Evolutionary conservation across 2,329 filamentous ascomycete species (phyloP), one percentile per base, ranked within the genome.

Genomic region (Sclerotinia borealis): DNA sequence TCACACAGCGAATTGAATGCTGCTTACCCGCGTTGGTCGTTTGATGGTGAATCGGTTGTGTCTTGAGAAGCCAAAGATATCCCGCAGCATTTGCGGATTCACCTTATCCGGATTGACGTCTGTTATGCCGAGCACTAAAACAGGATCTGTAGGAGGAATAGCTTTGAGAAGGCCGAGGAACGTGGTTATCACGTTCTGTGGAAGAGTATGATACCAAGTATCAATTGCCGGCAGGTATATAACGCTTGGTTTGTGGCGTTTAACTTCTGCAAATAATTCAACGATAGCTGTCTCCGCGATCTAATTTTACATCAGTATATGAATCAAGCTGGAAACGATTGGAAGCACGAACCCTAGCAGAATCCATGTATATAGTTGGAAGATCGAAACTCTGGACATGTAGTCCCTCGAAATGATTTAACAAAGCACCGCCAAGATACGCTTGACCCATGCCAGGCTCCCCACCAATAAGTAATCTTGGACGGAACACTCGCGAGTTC

Each of bases 371-470:
- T 63, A 99, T 81, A 19, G 90, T 95, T 0, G 93, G 87, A 63
- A 99, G 82, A 75, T 97, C 96, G 75, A 99, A 96, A 61, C 90
- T 92, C 74, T 98, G 93, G 3, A 99, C 91, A 77, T 98, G 92
- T 2, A 98, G 83, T 31, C 93, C 92, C 76, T 99, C 95, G 61
- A 99, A 89, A 73, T 96, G 88, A 75, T 96, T 92, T 67, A 98
- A 79, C 59, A 98, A 79, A 6, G 93, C 95, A 54, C 88, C 87
- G 36, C 91, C 87, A 45, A 99, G 80, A 71, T 99, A 97, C 55
- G 88, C 85, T 74, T 99, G 96, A 0, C 96, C 95, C 93, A 98
- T 98, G 11, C 95, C 95, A 50, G 86, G 81, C 11, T 82, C 75
- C n/a, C 95, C 95, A 48, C 86, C 84, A 63, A 99, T 88, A 36